Base-by-base conservation (phyloP, 257 asterid species). In the Cruciata laevipes region DNA sequence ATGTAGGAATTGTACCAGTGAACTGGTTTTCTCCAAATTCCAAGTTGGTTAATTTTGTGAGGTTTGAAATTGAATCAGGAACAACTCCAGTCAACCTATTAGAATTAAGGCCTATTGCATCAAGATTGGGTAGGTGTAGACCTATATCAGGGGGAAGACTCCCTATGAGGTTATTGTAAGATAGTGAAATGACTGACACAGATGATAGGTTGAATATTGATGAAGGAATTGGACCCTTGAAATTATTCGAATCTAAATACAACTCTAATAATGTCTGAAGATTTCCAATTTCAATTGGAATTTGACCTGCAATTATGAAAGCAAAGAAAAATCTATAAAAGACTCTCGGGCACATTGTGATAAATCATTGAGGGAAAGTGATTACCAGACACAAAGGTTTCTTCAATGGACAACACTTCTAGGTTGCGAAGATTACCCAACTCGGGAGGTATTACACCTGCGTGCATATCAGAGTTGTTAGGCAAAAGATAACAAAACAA, bases 211-310 rank as follows among this genome's bases (percentile, higher is more conserved):
- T 67, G 17, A 67, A 67, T 67, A 67, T 11, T 3, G 21, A 52
- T 52, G 59, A 1, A n/a, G 59, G 25, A 52, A 52, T 8, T 38
- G 11, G 13, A 38, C 47, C 47, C 7, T 13, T 38, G 3, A 52
- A 25, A 52, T 17, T 3, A 51, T 51, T 67, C 8, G 20, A 18
- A 30, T 0, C 0, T 6, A 67, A 16, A 0, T 0, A 0, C 21
- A 67, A 12, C 6, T 1, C 0, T 18, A 0, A 3, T 5, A 67
- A 13, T n/a, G 24, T 67, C n/a, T n/a, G 49, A 31, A 67, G 62
- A 51, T 67, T 67, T 3, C 70, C 70, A 31, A 67, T 52, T 52
- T 52, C 71, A 3, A 13, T 12, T n/a, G 71, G 71, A 30, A 67
- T 14, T 20, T 16, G 16, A 6, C 71, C 71, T 67, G 71, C 51